Conservation (phyloP, 2,329 filamentous ascomycete genomes). For the Mariannaea elegans region DNA sequence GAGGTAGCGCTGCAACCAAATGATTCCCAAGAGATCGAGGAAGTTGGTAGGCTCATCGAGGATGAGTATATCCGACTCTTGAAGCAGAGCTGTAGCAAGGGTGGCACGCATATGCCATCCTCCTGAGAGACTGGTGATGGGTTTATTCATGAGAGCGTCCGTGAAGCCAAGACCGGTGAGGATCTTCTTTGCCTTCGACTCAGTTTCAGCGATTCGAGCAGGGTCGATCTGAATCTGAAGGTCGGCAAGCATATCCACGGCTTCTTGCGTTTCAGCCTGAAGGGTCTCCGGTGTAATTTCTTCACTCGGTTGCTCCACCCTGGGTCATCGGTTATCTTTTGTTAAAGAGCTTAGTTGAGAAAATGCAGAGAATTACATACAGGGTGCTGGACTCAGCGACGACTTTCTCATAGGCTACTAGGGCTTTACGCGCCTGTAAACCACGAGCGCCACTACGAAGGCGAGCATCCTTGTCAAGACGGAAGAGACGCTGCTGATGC, state of each 20-base stretch:
- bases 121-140: conserved; percentile 75
- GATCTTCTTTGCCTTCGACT: conserved; percentile 71
- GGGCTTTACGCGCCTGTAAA: conserved; percentile 76
- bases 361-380: conserved; percentile 48
- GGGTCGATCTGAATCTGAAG: conserved; percentile 75
- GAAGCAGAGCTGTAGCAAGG: conserved; percentile 72
- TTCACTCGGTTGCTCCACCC: conserved; percentile 60
- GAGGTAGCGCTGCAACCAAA: conserved; percentile 84
- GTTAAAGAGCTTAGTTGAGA: not conserved
- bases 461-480: conserved; percentile 76
- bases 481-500: conserved; percentile 70
- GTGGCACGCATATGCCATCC: conserved; percentile 79
- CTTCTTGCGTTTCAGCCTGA: conserved; percentile 73
- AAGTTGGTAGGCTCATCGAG: conserved; percentile 91
- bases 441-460: conserved; percentile 80
- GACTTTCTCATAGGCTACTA: conserved; percentile 74
- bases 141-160: conserved; percentile 65
- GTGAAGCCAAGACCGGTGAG: conserved; percentile 78
- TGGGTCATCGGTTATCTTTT: conserved; percentile 30
- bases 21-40: conserved; percentile 81
- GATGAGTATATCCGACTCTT: conserved; percentile 79
- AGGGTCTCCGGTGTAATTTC: conserved; percentile 66
- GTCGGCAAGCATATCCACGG: conserved; percentile 73
- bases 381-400: conserved; percentile 64
- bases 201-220: conserved; percentile 69